A percentile compares a stretch with the other conserved stretches of the same genome.
Conservation (phyloP, 2,329 filamentous ascomycete species). For the Phaeosphaeriaceae sp. region DNA sequence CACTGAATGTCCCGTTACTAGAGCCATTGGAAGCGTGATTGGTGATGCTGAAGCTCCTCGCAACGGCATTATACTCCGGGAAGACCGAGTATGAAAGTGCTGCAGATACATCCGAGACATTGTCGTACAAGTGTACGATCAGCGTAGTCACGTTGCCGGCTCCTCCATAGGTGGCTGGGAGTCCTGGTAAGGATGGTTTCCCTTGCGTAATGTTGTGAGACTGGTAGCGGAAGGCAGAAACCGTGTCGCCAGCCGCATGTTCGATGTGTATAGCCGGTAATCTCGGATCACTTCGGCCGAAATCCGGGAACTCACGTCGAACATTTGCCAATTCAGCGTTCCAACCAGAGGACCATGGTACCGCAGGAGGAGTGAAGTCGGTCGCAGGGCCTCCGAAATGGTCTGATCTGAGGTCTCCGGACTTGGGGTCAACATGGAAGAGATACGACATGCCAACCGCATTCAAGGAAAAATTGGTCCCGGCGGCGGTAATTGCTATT, state of each 20-base stretch:
- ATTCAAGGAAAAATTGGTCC: constrained; percentile 64
- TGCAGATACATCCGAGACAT: constrained; percentile 63
- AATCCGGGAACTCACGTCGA: constrained; percentile 69
- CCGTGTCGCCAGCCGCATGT: constrained; percentile 65
- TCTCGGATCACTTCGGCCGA: constrained; percentile 69
- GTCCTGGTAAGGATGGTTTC: constrained; percentile 63
- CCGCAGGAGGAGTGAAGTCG: constrained; percentile 58
- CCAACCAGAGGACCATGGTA: constrained; percentile 60
- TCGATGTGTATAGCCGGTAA: constrained; percentile 67
- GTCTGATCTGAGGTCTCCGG: constrained; percentile 65
- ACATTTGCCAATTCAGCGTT: constrained; percentile 57
- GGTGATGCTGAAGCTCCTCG: constrained; percentile 66
- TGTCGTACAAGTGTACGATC: constrained; percentile 65
- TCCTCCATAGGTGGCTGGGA: constrained; percentile 66
- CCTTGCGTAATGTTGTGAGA: constrained; percentile 63
- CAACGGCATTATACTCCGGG: constrained; percentile 66
- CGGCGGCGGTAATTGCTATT: constrained; percentile 61
- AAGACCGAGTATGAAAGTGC: constrained; percentile 70
- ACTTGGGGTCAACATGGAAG: constrained; percentile 66
- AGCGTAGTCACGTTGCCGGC: constrained; percentile 66
- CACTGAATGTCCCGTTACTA: constrained; percentile 41
- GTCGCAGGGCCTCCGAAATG: constrained; percentile 66
- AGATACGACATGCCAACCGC: constrained; percentile 66
- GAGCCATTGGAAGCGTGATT: constrained; percentile 48
- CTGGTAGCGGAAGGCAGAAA: constrained; percentile 65